Evolutionary conservation across 768 basidiomycete species (phyloP).

Genomic region (Kwoniella heveanensis): DNA sequence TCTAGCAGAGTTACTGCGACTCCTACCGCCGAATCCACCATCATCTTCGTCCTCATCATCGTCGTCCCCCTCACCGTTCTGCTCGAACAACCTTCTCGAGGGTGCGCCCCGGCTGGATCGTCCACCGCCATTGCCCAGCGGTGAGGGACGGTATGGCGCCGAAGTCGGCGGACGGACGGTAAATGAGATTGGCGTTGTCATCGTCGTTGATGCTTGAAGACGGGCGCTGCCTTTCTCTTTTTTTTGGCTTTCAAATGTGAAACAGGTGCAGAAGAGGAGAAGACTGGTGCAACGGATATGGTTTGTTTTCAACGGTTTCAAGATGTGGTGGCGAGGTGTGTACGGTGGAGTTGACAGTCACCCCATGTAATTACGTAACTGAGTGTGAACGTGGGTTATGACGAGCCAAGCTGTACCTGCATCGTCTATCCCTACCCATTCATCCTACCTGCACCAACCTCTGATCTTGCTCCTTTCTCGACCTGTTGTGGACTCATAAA

Average conservation of each 20-base stretch:
- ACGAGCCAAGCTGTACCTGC: slow-evolving; percentile 8
- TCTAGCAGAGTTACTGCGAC: slow-evolving; percentile 10
- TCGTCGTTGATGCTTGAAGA: slow-evolving; percentile 17
- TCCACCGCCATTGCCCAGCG: slow-evolving; percentile 39
- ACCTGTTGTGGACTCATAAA: too few species aligned
- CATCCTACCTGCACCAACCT: background rate
- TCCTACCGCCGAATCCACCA: slow-evolving; percentile 22
- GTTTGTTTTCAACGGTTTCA: background rate
- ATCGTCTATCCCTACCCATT: background rate
- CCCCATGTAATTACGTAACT: background rate
- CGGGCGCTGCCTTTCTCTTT: slow-evolving; percentile 10
- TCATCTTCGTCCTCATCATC: slow-evolving; percentile 60
- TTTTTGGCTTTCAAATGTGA: background rate
- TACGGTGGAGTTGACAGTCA: background rate
- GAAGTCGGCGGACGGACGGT: slow-evolving; percentile 75
- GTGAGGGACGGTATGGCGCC: slow-evolving; percentile 47
- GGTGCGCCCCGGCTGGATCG: slow-evolving; percentile 31
- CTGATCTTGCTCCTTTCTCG: background rate
- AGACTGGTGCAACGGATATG: background rate
- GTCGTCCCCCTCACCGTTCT: slow-evolving; percentile 43
- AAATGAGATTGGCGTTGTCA: slow-evolving; percentile 67
- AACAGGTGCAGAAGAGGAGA: too few species aligned
- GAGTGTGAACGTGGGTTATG: background rate
- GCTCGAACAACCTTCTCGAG: slow-evolving; percentile 43
- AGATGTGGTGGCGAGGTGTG: slow-evolving; percentile 21